Percentiles rank a stretch among this genome's conserved stretches.
Evolutionary conservation across 1,284 basidiomycete species (phyloP).

Genomic region (Schizophyllum commune): DNA sequence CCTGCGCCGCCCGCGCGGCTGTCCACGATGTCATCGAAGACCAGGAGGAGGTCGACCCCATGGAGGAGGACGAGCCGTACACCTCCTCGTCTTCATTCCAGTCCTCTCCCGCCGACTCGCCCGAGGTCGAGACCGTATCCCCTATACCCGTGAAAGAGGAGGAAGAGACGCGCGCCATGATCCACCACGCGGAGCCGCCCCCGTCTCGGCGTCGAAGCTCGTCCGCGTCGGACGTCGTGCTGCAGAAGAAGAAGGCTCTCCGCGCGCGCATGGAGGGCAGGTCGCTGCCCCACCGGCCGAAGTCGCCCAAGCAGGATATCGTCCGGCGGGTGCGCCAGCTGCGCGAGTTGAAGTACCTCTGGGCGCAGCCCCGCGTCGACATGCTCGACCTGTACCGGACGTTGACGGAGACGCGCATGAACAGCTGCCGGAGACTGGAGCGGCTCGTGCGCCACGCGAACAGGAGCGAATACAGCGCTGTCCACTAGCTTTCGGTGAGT

Average conservation of each 20-base stretch:
- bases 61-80: slow-evolving; percentile 4
- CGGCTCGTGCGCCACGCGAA: slow-evolving; percentile 49
- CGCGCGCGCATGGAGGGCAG: slow-evolving; percentile 3
- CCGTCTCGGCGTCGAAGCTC: slow-evolving; percentile 3
- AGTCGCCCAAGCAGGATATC: slow-evolving; percentile 31
- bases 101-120: slow-evolving; percentile 10
- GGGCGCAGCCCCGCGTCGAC: slow-evolving; percentile 27
- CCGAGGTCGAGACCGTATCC: neutral
- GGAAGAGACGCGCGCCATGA: neutral
- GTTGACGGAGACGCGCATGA: slow-evolving; percentile 66
- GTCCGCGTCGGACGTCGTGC: neutral
- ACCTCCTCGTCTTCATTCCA: slow-evolving; percentile 10
- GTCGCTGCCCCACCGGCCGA: slow-evolving; percentile 32
- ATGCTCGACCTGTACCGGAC: slow-evolving; percentile 62
- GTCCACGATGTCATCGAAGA: slow-evolving; percentile 29
- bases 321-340: slow-evolving; percentile 25
- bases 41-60: slow-evolving; percentile 9
- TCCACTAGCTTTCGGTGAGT: neutral
- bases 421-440: slow-evolving; percentile 60
- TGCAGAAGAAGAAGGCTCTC: neutral
- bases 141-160: neutral
- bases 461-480: slow-evolving; percentile 10
- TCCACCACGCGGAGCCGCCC: neutral
- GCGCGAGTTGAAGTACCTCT: slow-evolving; percentile 9
- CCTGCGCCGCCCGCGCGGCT: slow-evolving; percentile 43